A percentile compares a stretch with the other conserved stretches of the same genome.
Evolutionary conservation across 768 basidiomycete species (phyloP).

Genomic region (Xerocomellus intermedius): DNA sequence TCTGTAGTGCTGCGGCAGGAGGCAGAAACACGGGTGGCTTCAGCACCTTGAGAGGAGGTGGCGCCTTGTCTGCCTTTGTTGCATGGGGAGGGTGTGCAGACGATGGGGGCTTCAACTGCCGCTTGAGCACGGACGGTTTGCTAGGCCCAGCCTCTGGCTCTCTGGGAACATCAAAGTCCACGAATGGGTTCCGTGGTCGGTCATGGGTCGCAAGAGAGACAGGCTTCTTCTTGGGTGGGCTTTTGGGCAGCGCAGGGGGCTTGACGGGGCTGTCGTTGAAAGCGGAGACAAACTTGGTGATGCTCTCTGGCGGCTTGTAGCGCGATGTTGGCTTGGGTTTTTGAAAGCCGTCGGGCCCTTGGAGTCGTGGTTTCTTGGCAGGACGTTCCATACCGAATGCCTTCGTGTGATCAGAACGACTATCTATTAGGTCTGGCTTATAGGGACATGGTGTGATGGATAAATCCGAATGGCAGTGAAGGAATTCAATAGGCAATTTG

Average conservation of each 20-base stretch:
- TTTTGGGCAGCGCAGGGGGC: background rate
- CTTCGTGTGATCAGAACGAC: no score
- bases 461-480: no score
- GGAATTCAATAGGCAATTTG: no score
- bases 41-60: conserved; percentile 13
- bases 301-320: conserved; percentile 25
- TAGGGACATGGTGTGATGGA: no score
- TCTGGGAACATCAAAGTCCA: conserved; percentile 4
- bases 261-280: conserved; percentile 15
- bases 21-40: conserved; percentile 16
- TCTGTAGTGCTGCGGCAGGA: background rate
- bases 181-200: conserved; percentile 22
- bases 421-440: no score
- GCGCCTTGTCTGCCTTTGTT: background rate
- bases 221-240: conserved; percentile 4
- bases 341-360: conserved; percentile 31
- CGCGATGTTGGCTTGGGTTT: conserved; percentile 20
- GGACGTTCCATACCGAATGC: conserved; percentile 9
- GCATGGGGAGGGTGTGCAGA: conserved; percentile 1
- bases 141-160: conserved; percentile 10
- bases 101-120: conserved; percentile 7
- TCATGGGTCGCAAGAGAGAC: conserved; percentile 9
- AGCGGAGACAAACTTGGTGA: conserved; percentile 31
- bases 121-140: conserved; percentile 5
- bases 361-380: conserved; percentile 15